A percentile compares a stretch with the other conserved stretches of the same genome.
Evolutionary conservation across 352 stramenopile genomes (phyloP).

Genomic region (Pythium plurisporium): DNA sequence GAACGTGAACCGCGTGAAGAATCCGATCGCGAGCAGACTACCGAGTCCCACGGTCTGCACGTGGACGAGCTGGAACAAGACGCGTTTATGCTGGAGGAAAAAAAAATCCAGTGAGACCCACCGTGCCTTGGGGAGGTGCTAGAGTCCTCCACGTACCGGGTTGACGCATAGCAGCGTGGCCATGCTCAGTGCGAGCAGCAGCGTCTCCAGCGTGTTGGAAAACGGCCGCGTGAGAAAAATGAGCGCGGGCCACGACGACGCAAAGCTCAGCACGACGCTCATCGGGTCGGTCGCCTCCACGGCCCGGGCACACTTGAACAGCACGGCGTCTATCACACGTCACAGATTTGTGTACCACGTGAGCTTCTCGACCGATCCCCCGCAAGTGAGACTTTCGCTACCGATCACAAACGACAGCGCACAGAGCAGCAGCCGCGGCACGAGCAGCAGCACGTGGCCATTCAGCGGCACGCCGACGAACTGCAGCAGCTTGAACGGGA

Average conservation of each 20-base stretch:
- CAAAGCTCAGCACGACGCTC: constrained; percentile 42
- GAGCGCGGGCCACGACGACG: constrained; percentile 64
- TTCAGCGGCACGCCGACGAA: constrained; percentile 33
- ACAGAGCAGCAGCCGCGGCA: constrained; percentile 59
- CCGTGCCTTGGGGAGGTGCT: no score
- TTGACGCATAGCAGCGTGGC: constrained; percentile 42
- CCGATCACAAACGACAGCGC: constrained; percentile 51
- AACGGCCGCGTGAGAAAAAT: constrained; percentile 72
- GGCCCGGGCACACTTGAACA: constrained; percentile 39
- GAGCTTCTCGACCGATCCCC: no score
- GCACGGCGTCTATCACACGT: constrained; percentile 29
- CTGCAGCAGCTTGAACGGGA: constrained; percentile 46
- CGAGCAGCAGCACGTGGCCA: constrained; percentile 44
- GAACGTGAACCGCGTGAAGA: constrained; percentile 85
- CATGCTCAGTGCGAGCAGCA: constrained; percentile 58
- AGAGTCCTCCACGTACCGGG: constrained; percentile 39
- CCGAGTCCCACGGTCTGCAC: constrained; percentile 60
- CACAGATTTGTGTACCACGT: no score
- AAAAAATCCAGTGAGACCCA: no score
- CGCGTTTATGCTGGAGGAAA: constrained; percentile 37
- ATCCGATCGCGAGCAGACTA: constrained; percentile 52
- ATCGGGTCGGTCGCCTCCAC: constrained; percentile 17
- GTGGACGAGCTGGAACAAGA: constrained; percentile 30
- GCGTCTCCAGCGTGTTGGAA: constrained; percentile 73
- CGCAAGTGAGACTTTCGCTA: background rate